These are phyloP conservation scores for Emydomyces testavorans DNA, from an alignment of 2,329 filamentous ascomycete species.

Conservation along the genomic window DNA sequence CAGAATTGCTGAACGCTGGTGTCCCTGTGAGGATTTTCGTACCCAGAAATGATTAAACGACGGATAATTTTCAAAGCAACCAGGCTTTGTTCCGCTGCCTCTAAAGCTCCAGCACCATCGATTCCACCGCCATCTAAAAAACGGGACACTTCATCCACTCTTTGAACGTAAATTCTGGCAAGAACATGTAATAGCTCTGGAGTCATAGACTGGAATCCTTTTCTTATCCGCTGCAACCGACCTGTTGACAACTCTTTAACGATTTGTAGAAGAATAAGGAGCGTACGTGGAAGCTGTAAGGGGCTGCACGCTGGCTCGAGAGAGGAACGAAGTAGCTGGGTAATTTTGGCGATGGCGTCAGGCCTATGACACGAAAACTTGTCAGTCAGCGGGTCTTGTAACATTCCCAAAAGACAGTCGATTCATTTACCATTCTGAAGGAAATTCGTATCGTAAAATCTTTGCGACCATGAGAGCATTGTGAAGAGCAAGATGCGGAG, in stretches of 20 bases:
- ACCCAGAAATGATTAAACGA: constrained; percentile 67
- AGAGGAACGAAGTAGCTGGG: constrained; percentile 52
- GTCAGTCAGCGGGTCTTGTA: constrained; percentile 2
- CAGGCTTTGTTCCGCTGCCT: constrained; percentile 65
- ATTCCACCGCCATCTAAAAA: constrained; percentile 49
- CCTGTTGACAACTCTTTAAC: constrained; percentile 84
- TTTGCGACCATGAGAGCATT: constrained; percentile 83
- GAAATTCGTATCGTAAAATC: constrained; percentile 80
- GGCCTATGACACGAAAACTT: constrained; percentile 28
- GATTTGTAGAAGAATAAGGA: constrained; percentile 70
- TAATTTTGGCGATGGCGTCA: constrained; percentile 42
- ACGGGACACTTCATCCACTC: constrained; percentile 56
- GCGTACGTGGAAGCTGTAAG: constrained; percentile 56
- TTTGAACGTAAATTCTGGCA: constrained; percentile 63
- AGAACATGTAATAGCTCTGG: constrained; percentile 77
- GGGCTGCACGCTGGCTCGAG: constrained; percentile 45
- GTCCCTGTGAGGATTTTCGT: constrained; percentile 71
- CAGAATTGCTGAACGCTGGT: constrained; percentile 68
- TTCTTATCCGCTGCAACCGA: constrained; percentile 60
- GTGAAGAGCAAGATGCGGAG: constrained; percentile 66
- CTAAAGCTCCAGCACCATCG: constrained; percentile 47
- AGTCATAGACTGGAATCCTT: constrained; percentile 62
- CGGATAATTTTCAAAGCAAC: constrained; percentile 68
- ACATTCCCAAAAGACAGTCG: neutral
- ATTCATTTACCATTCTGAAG: constrained; percentile 57